These are phyloP conservation scores for Chiua sp. DNA, from an alignment of 1,284 basidiomycete species.

Conservation along the genomic window DNA sequence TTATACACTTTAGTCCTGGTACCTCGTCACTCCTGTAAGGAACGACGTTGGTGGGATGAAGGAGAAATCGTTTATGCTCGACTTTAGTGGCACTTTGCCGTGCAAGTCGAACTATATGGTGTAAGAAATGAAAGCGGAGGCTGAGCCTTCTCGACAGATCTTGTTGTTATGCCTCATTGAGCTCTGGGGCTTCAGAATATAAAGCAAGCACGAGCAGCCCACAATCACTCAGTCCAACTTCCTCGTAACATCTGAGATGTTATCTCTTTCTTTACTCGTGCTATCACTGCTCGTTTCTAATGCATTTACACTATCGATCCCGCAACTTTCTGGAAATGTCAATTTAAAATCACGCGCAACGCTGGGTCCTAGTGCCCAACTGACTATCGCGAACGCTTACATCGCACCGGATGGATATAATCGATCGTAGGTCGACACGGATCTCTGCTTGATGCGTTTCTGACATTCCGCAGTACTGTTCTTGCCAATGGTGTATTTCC, in stretches of 20 bases:
- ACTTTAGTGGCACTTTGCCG: not conserved
- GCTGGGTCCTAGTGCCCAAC: not conserved
- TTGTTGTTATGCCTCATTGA: no score
- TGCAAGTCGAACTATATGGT: not conserved
- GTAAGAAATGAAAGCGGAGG: not conserved
- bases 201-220: not conserved
- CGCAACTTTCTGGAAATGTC: not conserved
- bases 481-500: not conserved
- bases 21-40: no score
- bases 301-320: not conserved
- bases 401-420: not conserved
- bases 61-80: not conserved
- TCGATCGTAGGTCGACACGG: not conserved
- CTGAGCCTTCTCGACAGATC: not conserved
- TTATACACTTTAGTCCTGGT: no score
- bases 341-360: not conserved
- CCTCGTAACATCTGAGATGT: not conserved
- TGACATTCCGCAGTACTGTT: not conserved
- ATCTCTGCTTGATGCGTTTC: not conserved
- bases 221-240: not conserved
- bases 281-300: not conserved
- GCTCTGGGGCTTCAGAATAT: not conserved
- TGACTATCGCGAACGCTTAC: not conserved
- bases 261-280: not conserved
- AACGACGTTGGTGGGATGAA: not conserved